Base-by-base conservation (phyloP, 352 stramenopile genomes). In the Blastocystis sp. region DNA sequence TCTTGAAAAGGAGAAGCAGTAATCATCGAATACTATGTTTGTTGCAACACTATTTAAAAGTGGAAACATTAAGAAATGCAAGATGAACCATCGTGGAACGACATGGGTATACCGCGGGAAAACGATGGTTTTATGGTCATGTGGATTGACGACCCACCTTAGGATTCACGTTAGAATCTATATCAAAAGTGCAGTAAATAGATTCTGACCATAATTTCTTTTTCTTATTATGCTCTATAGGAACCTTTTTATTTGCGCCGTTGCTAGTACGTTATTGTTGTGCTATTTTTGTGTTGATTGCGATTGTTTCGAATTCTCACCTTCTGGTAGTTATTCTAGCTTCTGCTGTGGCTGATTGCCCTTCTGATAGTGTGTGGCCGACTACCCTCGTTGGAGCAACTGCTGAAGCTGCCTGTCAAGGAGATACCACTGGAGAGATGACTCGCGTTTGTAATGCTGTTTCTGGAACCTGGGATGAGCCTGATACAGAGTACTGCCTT, bases 401-500 rank as follows among this genome's bases (percentile, higher is more conserved):
- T n/a, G 47, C 26, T 37, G 29, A 8, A 62, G 9, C 56, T 15
- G 39, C 23, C 43, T 80, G 70, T 53, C n/a, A 61, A 20, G 70
- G 70, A 18, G 70, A 80, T 11, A 66, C 13, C 15, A 37, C 26
- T 7, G 70, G 70, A 20, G 41, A 80, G 70, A 80, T 80, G 70
- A 62, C 41, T 34, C 70, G 70, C 47, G 43, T 29, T 18, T 80
- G 70, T 53, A 62, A n/a, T 13, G 20, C 11, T 59, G 29, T 34
- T 34, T 34, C 61, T 45, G 61, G 61, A 45, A 4, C 41, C 6
- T 80, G 70, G 70, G 41, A 29, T 3, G 54, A 18, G 8, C 13
- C 26, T 5, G 47, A 80, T n/a, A 39, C 70, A n/a, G 6, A 20
- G 3, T 80, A 80, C 34, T 80, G 70, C 54, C 37, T 80, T 20